Percentiles rank a stretch among this genome's conserved stretches.
phyloP scores from a whole-genome alignment of 805 yeast genomes.

The Yamadazyma insecticola region DNA sequence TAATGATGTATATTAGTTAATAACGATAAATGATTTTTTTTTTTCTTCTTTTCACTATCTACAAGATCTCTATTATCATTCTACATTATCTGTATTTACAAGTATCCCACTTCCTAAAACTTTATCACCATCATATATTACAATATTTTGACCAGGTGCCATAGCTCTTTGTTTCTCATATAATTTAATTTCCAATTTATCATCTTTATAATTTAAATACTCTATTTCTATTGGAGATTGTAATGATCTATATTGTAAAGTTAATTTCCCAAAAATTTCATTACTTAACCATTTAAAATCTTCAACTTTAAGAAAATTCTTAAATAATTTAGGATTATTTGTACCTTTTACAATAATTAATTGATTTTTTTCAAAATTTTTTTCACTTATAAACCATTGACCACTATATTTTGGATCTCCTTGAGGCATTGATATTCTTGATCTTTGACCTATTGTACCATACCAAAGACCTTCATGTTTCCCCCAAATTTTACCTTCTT shows the following conservation, averaged over 20 bases:
- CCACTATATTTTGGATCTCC: conserved; percentile 74
- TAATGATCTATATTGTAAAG: conserved; percentile 68
- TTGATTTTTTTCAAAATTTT: conserved; percentile 60
- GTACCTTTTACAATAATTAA: conserved; percentile 73
- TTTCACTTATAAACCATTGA: conserved; percentile 81
- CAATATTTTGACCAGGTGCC: conserved; percentile 86
- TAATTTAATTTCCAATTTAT: conserved; percentile 34
- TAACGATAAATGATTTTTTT: background rate
- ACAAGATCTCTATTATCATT: background rate
- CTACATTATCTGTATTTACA: conserved; percentile 6
- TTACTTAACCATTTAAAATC: conserved; percentile 45
- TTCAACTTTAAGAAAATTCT: conserved; percentile 27
- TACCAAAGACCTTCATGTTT: conserved; percentile 86
- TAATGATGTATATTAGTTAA: background rate
- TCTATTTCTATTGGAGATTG: conserved; percentile 49
- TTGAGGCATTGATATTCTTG: conserved; percentile 83
- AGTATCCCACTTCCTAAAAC: conserved; percentile 56
- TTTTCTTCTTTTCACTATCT: background rate
- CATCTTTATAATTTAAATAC: conserved; percentile 12
- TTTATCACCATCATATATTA: conserved; percentile 60
- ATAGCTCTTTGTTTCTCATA: conserved; percentile 57
- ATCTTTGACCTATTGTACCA: conserved; percentile 89
- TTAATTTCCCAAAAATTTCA: conserved; percentile 5
- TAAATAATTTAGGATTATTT: conserved; percentile 52
- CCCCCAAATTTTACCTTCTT: conserved; percentile 74